Percentiles rank a stretch among this genome's conserved stretches.
phyloP scores from a whole-genome alignment of 164 flowering plant genomes.

The Nelumbo lutea region DNA sequence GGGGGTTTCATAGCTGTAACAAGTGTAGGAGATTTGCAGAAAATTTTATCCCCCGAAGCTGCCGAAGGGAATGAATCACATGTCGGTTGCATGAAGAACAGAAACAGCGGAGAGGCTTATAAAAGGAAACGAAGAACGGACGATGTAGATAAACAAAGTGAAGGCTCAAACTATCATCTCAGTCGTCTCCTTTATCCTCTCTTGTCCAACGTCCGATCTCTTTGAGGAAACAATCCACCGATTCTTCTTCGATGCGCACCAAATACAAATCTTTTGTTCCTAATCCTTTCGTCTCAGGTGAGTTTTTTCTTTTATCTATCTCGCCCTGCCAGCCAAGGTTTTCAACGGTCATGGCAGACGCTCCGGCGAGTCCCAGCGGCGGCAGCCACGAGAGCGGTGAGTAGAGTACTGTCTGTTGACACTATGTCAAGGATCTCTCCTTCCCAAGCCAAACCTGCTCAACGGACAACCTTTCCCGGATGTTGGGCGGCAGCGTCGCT shows the following conservation, averaged over 20 bases:
- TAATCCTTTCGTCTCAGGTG: neutral
- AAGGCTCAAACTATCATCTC: constrained; percentile 11
- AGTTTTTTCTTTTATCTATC: neutral
- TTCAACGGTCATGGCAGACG: constrained; percentile 26
- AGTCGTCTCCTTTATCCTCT: constrained; percentile 23
- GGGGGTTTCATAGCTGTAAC: too few relatives aligned
- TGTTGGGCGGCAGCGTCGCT: constrained; percentile 77
- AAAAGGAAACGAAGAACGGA: constrained; percentile 10
- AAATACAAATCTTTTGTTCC: constrained; percentile 12
- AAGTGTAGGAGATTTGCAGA: too few relatives aligned
- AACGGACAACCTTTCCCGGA: constrained; percentile 65
- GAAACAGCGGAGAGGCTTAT: too few relatives aligned
- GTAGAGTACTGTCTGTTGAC: constrained; percentile 29
- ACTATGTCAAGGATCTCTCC: constrained; percentile 70
- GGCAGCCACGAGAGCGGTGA: constrained; percentile 41
- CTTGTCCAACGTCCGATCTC: constrained; percentile 41
- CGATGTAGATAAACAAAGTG: constrained; percentile 26
- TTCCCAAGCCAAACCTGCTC: constrained; percentile 79
- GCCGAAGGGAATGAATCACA: too few relatives aligned
- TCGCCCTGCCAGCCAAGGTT: constrained; percentile 8
- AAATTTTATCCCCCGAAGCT: too few relatives aligned
- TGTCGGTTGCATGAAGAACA: too few relatives aligned
- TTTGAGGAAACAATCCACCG: neutral
- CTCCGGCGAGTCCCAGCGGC: constrained; percentile 32
- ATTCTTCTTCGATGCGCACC: constrained; percentile 16